phyloP scores from a whole-genome alignment of 116 monocot species.

The Phalaenopsis hybrid region DNA sequence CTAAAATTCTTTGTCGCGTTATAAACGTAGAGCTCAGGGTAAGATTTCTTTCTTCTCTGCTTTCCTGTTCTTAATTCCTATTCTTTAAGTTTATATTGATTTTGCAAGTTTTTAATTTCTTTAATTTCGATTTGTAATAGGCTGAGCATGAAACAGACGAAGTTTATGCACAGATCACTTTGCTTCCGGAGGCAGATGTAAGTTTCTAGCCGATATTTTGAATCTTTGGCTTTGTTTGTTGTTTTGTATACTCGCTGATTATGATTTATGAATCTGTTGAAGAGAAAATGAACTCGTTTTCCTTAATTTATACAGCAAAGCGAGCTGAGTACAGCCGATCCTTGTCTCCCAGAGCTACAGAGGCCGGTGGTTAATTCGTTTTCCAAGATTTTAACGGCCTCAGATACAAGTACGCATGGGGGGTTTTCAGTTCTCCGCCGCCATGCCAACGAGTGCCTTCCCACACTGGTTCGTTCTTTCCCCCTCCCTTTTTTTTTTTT shows the following conservation, averaged over 20 bases:
- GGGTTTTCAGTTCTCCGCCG: slow-evolving; percentile 26
- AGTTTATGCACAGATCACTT: slow-evolving; percentile 33
- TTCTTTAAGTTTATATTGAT: background rate
- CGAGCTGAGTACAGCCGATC: slow-evolving; percentile 11
- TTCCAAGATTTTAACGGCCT: slow-evolving; percentile 24
- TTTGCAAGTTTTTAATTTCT: background rate
- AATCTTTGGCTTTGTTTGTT: background rate
- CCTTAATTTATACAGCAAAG: slow-evolving; percentile 16
- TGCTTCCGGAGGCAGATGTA: slow-evolving; percentile 67
- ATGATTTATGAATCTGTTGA: background rate
- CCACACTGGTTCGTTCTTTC: slow-evolving; percentile 17
- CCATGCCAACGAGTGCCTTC: slow-evolving; percentile 24
- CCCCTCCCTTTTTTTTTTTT: background rate
- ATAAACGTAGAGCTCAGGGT: slow-evolving; percentile 39
- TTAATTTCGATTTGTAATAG: slow-evolving; percentile 14
- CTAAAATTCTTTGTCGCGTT: slow-evolving; percentile 49
- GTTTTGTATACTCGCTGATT: background rate
- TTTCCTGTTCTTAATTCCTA: background rate
- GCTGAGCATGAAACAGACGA: slow-evolving; percentile 81
- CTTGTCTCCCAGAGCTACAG: background rate
- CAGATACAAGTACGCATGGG: slow-evolving; percentile 24
- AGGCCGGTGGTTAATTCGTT: slow-evolving; percentile 17
- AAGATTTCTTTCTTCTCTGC: background rate
- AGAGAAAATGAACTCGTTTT: background rate
- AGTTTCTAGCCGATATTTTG: slow-evolving; percentile 11